Percentiles rank a stretch among this genome's conserved stretches.
Evolutionary conservation across 1,284 basidiomycete species (phyloP).

Genomic region (Rugosomyces carneus): DNA sequence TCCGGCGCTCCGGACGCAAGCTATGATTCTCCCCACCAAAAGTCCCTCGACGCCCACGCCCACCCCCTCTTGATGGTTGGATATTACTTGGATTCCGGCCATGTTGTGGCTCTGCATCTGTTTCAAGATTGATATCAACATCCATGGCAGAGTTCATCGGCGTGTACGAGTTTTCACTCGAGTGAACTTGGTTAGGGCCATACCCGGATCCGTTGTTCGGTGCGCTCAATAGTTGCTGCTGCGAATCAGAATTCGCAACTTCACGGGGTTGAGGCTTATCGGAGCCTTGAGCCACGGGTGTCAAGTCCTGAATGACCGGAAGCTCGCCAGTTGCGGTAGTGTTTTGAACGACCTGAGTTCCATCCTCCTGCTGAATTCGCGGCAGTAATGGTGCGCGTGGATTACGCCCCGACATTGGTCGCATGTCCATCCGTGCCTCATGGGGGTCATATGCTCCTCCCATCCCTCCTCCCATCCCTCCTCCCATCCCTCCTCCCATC

Average conservation of each 20-base stretch:
- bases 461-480: slow-evolving; percentile 30
- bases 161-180: slow-evolving; percentile 18
- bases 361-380: slow-evolving; percentile 43
- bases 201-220: slow-evolving; percentile 8
- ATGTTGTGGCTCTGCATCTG: slow-evolving; percentile 23
- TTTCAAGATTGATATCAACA: slow-evolving; percentile 27
- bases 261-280: slow-evolving; percentile 19
- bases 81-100: slow-evolving; percentile 25
- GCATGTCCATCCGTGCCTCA: slow-evolving; percentile 74
- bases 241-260: slow-evolving; percentile 20
- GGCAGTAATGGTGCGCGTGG: slow-evolving; percentile 54
- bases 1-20: slow-evolving; percentile 60
- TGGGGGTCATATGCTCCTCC: slow-evolving; percentile 67
- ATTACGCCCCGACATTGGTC: slow-evolving; percentile 33
- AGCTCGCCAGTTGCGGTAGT: slow-evolving; percentile 54
- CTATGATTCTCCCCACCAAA: slow-evolving; percentile 57
- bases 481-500: no score
- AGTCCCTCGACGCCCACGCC: slow-evolving; percentile 37
- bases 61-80: slow-evolving; percentile 34
- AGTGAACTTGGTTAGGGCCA: slow-evolving; percentile 10
- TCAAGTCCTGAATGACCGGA: slow-evolving; percentile 75
- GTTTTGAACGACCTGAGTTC: slow-evolving; percentile 29
- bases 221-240: slow-evolving; percentile 8
- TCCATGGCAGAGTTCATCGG: slow-evolving; percentile 31
- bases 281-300: slow-evolving; percentile 39